phyloP scores from a whole-genome alignment of 1,284 basidiomycete species.

The Moniliophthora roreri region DNA sequence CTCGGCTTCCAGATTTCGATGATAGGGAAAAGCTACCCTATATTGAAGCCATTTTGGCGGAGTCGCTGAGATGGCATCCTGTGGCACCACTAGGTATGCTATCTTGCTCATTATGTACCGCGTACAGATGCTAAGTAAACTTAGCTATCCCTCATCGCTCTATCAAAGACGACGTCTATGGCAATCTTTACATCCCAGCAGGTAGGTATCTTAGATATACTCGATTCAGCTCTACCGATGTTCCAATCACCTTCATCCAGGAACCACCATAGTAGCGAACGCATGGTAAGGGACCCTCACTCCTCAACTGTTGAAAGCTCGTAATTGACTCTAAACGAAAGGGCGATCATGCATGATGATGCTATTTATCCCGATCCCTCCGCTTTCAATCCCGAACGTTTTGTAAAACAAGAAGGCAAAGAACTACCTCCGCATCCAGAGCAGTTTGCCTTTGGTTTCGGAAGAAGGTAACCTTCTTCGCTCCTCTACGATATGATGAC shows the following conservation, averaged over 20 bases:
- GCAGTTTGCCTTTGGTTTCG: slow-evolving; percentile 3
- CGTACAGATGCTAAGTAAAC: neutral
- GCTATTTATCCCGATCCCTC: slow-evolving; percentile 1
- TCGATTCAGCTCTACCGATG: too few relatives aligned
- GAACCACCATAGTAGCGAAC: neutral
- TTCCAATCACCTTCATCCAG: neutral
- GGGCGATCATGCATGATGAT: slow-evolving; percentile 1
- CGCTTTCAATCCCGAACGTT: neutral
- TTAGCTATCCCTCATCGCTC: neutral
- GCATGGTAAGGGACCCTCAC: neutral
- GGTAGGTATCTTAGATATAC: neutral
- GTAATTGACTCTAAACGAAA: neutral
- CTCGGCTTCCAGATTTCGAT: slow-evolving; percentile 1
- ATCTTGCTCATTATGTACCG: neutral
- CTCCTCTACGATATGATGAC: neutral
- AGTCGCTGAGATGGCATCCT: slow-evolving; percentile 3
- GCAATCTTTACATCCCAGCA: slow-evolving; percentile 1
- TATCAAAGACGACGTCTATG: slow-evolving; percentile 1
- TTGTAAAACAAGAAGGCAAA: neutral
- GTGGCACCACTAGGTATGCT: neutral
- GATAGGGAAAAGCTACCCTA: slow-evolving; percentile 3
- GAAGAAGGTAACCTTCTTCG: neutral
- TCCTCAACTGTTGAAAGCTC: neutral
- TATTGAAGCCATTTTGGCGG: slow-evolving; percentile 3
- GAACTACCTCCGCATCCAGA: neutral